Evolutionary conservation across 1,284 basidiomycete species (phyloP), one percentile per base, ranked within the genome.

Genomic region (Farysia itapuensis): DNA sequence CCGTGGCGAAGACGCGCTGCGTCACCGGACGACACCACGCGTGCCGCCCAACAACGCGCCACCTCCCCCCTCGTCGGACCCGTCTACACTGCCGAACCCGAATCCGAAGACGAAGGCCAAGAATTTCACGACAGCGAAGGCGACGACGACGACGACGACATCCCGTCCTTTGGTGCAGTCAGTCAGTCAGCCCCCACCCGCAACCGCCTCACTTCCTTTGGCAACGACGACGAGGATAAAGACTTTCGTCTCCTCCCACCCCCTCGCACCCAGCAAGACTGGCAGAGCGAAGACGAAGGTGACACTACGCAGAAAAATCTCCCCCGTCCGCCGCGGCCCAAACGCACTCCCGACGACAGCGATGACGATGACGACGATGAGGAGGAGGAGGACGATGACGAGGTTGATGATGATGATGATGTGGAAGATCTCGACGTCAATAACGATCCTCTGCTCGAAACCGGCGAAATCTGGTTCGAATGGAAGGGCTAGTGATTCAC

Each of bases 391-490:
- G 66, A 45, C 7, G 53, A 39, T 5, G 71, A 64, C 16, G 67
- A 57, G 18, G 43, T 49, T 16, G 40, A 44, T 23, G 63, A 64
- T 12, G 74, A 72, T 4, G 69, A 65, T 18, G 66, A 72, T 18
- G n/a, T n/a, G n/a, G n/a, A n/a, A n/a, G n/a, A n/a, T n/a, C n/a
- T n/a, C n/a, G n/a, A n/a, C n/a, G n/a, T n/a, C n/a, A n/a, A n/a
- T n/a, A n/a, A n/a, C n/a, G 72, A 75, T 28, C 54, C 52, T 33
- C 43, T 75, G 15, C 46, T 75, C 6, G 70, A 68, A 33, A 57
- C 57, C 8, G 74, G 74, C 12, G 74, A 75, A 39, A 73, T 75
- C 23, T 40, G 67, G 26, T 75, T 75, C 39, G 74, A 75, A 29
- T 72, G 72, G 70, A 59, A 56, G 15, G 64, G 54, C 11, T 68